Percentiles rank a stretch among this genome's conserved stretches.
These are phyloP conservation scores for Sporobolomyces pararoseus DNA, from an alignment of 768 basidiomycete genomes.

Conservation along the genomic window DNA sequence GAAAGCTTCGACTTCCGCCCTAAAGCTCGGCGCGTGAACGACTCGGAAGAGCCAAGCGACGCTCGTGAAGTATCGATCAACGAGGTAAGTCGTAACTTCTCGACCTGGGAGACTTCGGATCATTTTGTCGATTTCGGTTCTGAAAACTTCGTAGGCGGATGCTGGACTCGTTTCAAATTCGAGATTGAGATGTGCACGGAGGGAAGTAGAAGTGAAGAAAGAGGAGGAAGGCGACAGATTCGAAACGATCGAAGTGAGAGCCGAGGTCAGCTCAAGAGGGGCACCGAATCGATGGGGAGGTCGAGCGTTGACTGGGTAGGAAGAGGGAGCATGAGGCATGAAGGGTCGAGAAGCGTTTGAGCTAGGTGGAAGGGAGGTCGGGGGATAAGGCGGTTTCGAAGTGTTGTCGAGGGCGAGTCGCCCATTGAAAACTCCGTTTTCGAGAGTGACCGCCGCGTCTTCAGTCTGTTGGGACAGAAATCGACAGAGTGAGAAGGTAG, in stretches of 20 bases:
- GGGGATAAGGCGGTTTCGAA: neutral
- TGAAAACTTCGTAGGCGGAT: constrained; percentile 1
- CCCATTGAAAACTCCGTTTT: constrained; percentile 39
- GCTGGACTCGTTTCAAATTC: constrained; percentile 29
- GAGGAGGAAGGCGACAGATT: neutral
- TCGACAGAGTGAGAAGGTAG: neutral
- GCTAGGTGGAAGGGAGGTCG: neutral
- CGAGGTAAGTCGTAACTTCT: constrained; percentile 21
- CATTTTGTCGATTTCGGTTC: constrained; percentile 24
- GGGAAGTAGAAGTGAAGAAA: neutral
- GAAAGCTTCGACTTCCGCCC: constrained; percentile 39
- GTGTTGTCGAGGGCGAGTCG: constrained; percentile 7
- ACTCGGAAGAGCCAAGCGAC: constrained; percentile 42
- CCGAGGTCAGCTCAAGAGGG: constrained; percentile 30
- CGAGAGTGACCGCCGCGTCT: constrained; percentile 36
- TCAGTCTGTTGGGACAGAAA: constrained; percentile 25
- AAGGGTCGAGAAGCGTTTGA: neutral
- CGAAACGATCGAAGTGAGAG: constrained; percentile 33
- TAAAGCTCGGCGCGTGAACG: constrained; percentile 31
- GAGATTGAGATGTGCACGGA: constrained; percentile 24
- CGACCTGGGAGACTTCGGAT: constrained; percentile 20
- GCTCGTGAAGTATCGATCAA: constrained; percentile 33
- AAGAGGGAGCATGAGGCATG: neutral
- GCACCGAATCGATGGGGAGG: constrained; percentile 25
- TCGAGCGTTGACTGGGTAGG: neutral